Evolutionary conservation across 1,284 basidiomycete species (phyloP).

Genomic region (Fomitopsis palustris): DNA sequence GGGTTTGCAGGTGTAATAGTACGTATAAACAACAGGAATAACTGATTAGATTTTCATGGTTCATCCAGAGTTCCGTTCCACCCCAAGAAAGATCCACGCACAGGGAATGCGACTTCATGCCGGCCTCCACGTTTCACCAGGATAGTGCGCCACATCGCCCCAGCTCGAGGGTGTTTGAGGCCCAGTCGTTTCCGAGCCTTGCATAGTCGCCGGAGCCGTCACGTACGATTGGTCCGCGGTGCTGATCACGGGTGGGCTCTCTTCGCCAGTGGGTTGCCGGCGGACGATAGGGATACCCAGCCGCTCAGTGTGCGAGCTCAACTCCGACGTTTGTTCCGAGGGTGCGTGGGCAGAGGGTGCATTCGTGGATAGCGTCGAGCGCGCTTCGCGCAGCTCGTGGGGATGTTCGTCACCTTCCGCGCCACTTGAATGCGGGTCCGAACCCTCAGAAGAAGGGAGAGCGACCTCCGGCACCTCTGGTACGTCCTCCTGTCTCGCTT

Average conservation of each 20-base stretch:
- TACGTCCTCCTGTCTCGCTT: constrained; percentile 12
- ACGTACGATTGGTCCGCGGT: constrained; percentile 66
- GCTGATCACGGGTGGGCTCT: constrained; percentile 57
- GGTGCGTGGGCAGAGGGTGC: constrained; percentile 14
- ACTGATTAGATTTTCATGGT: not conserved
- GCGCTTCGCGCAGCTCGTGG: constrained; percentile 16
- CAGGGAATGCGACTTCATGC: constrained; percentile 13
- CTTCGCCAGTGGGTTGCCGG: constrained; percentile 10
- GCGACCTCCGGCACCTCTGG: constrained; percentile 7
- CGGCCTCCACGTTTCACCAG: constrained; percentile 21
- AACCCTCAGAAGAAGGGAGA: constrained; percentile 3
- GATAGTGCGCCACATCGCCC: constrained; percentile 33
- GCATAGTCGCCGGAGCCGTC: constrained; percentile 55
- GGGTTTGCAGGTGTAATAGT: constrained; percentile 7
- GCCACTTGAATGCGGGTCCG: constrained; percentile 7
- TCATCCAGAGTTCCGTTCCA: not conserved
- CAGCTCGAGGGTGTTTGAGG: constrained; percentile 33
- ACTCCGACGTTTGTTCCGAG: constrained; percentile 18
- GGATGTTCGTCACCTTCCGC: constrained; percentile 6
- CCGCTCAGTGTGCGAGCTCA: constrained; percentile 18
- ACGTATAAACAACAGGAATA: constrained; percentile 12
- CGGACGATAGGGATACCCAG: constrained; percentile 23
- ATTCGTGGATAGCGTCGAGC: constrained; percentile 18
- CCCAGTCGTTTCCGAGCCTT: constrained; percentile 40
- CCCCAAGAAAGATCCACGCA: not conserved